phyloP scores from a whole-genome alignment of 1,284 basidiomycete species.

The Bondarzewia mesenterica region DNA sequence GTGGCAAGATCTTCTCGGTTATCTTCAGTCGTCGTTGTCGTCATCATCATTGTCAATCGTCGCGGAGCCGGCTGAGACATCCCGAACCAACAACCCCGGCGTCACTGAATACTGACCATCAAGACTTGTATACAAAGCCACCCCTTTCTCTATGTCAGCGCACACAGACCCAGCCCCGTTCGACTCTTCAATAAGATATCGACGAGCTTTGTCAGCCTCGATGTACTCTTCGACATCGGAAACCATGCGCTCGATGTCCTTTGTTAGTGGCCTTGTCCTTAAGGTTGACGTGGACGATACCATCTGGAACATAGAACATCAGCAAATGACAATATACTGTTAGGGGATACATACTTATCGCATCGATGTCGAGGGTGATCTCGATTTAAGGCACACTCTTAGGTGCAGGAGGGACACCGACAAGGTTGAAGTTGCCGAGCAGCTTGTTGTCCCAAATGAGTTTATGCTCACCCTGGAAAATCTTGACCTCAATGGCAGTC shows the following conservation, averaged over 20 bases:
- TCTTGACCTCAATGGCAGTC: conserved; percentile 95
- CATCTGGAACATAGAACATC: conserved; percentile 39
- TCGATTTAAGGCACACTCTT: conserved; percentile 98
- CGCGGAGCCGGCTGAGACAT: no score
- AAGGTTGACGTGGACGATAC: conserved; percentile 98
- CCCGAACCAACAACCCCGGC: no score
- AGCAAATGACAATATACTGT: conserved; percentile 1
- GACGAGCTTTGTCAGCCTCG: conserved; percentile 85
- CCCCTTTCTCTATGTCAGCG: conserved; percentile 94
- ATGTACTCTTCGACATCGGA: conserved; percentile 90
- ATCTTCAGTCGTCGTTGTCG: no score
- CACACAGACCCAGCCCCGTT: conserved; percentile 96
- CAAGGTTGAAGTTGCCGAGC: conserved; percentile 98
- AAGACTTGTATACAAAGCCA: no score
- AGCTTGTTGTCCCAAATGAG: conserved; percentile 97
- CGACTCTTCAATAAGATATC: conserved; percentile 88
- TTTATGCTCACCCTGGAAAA: conserved; percentile 98
- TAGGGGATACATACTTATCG: conserved; percentile 43
- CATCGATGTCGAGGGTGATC: conserved; percentile 98
- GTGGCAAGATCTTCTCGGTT: no score
- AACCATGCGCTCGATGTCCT: conserved; percentile 94
- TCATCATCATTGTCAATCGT: no score
- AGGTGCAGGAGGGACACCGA: conserved; percentile 94
- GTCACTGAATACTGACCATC: no score
- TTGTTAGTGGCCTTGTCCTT: conserved; percentile 97